A percentile compares a stretch with the other conserved stretches of the same genome.
phyloP scores from a whole-genome alignment of 2,329 filamentous ascomycete species.

The Trichoderma cornu-damae region DNA sequence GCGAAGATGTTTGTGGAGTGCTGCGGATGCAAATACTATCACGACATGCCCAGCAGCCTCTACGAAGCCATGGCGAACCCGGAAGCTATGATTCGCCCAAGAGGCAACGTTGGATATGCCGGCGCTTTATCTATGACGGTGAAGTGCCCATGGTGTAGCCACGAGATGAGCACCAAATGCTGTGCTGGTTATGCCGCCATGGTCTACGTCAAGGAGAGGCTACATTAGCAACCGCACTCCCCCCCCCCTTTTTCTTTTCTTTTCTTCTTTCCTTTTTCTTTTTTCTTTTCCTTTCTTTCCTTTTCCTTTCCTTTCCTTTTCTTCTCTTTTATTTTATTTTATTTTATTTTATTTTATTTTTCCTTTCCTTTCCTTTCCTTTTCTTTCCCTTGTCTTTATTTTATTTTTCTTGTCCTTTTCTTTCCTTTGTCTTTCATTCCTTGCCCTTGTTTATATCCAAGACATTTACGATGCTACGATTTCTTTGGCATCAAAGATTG shows the following conservation, averaged over 20 bases:
- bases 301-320: no score
- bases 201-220: constrained; percentile 59
- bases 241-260: not conserved
- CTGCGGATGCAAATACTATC: constrained; percentile 59
- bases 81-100: constrained; percentile 46
- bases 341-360: no score
- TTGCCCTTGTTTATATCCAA: not conserved
- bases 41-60: constrained; percentile 59
- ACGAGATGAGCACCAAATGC: constrained; percentile 64
- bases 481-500: not conserved
- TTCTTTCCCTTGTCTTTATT: no score
- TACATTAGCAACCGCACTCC: constrained; percentile 39
- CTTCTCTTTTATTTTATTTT: not conserved
- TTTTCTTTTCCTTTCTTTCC: no score
- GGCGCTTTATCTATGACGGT: constrained; percentile 57
- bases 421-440: no score
- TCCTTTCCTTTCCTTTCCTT: no score
- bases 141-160: constrained; percentile 66
- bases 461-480: constrained; percentile 5
- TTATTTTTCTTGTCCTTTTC: no score
- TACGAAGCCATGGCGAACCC: constrained; percentile 61
- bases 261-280: no score
- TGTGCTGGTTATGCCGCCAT: constrained; percentile 65
- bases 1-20: constrained; percentile 63
- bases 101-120: constrained; percentile 47